Evolutionary conservation across 2,329 filamentous ascomycete genomes (phyloP).

Genomic region (Phialemonium atrogriseum): DNA sequence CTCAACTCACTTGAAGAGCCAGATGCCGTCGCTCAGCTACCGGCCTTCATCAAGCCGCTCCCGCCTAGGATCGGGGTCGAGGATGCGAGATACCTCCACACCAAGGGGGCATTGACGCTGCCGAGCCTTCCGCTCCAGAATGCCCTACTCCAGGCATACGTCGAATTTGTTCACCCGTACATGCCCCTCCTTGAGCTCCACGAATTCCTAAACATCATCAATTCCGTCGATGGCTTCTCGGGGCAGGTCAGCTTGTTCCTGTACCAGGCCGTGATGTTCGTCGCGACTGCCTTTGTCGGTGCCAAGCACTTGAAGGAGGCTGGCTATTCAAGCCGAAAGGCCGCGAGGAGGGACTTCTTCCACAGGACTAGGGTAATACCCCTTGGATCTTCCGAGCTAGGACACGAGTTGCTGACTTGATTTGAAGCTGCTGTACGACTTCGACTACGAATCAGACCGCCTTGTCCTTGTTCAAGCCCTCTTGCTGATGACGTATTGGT

Average conservation of each 20-base stretch:
- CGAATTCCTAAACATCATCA: slow-evolving; percentile 51
- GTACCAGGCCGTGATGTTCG: slow-evolving; percentile 94
- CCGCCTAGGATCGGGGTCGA: slow-evolving; percentile 69
- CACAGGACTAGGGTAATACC: slow-evolving; percentile 69
- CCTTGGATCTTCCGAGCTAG: not conserved
- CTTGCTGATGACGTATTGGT: slow-evolving; percentile 94
- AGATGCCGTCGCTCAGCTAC: slow-evolving; percentile 40
- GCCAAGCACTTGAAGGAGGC: slow-evolving; percentile 67
- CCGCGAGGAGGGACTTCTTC: slow-evolving; percentile 81
- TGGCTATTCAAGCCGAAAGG: slow-evolving; percentile 70
- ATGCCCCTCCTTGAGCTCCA: slow-evolving; percentile 78
- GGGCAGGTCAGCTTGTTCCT: slow-evolving; percentile 75
- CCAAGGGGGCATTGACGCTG: slow-evolving; percentile 77
- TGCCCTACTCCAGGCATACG: slow-evolving; percentile 72
- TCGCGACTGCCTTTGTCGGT: slow-evolving; percentile 80
- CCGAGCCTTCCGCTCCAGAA: slow-evolving; percentile 65
- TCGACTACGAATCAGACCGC: slow-evolving; percentile 88
- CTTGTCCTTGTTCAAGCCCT: slow-evolving; percentile 82
- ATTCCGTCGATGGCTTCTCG: slow-evolving; percentile 57
- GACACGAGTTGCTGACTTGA: slow-evolving; percentile 5
- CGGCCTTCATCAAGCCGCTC: slow-evolving; percentile 69
- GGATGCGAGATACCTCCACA: slow-evolving; percentile 73
- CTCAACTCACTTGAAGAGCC: slow-evolving; percentile 39
- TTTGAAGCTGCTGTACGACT: slow-evolving; percentile 76
- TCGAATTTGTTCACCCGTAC: slow-evolving; percentile 87